These are phyloP conservation scores for Populus euphratica DNA, from an alignment of 345 rosid genomes.

Conservation along the genomic window DNA sequence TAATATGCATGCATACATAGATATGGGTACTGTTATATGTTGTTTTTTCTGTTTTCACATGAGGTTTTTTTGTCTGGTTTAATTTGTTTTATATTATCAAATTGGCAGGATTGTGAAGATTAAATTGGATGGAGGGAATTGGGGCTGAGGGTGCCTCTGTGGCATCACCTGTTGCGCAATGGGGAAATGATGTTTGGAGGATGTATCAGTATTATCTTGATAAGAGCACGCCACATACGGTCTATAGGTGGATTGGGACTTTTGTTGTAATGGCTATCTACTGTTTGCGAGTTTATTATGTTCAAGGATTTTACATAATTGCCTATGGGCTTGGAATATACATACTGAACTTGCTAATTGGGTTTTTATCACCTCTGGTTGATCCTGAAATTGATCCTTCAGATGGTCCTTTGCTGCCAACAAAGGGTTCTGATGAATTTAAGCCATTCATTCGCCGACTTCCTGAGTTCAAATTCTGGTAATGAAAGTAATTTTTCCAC, in stretches of 20 bases:
- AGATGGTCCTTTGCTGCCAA: slow-evolving; percentile 81
- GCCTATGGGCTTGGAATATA: slow-evolving; percentile 93
- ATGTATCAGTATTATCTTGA: slow-evolving; percentile 81
- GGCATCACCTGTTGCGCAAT: slow-evolving; percentile 60
- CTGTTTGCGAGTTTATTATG: slow-evolving; percentile 60
- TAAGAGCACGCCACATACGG: slow-evolving; percentile 75
- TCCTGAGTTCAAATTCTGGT: slow-evolving; percentile 98
- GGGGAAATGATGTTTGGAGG: slow-evolving; percentile 75
- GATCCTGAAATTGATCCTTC: slow-evolving; percentile 78
- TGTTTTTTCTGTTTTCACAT: not conserved
- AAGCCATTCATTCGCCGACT: slow-evolving; percentile 93
- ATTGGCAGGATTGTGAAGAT: slow-evolving; percentile 32
- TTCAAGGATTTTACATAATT: slow-evolving; percentile 84
- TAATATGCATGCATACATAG: not conserved
- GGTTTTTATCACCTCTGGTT: slow-evolving; percentile 88
- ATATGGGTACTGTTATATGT: not conserved
- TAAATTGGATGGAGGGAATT: slow-evolving; percentile 59
- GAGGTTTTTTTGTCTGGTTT: not conserved
- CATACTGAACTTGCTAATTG: slow-evolving; percentile 77
- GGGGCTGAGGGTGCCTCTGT: slow-evolving; percentile 57
- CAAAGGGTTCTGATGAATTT: slow-evolving; percentile 95
- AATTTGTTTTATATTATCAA: slow-evolving; percentile 10
- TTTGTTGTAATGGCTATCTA: slow-evolving; percentile 45
- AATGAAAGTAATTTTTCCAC: slow-evolving; percentile 13
- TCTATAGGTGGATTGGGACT: slow-evolving; percentile 87